Conservation (phyloP, 208 protist species). For the Strigomonas galati region DNA sequence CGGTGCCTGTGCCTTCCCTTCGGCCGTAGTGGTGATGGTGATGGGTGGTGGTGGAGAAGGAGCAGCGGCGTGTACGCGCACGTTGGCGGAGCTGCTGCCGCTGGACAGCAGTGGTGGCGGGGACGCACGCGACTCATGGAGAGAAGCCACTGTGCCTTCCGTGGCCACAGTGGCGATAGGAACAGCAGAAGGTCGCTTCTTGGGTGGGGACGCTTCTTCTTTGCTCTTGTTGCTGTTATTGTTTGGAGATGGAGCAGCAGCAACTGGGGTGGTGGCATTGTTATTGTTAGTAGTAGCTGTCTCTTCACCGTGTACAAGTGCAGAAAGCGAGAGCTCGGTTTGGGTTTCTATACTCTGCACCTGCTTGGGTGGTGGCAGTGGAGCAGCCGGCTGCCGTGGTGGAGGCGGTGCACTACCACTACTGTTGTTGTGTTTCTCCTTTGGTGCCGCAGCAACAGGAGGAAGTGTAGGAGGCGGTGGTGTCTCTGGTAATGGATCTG, state of each 20-base stretch:
- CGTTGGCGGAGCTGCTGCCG: too few relatives aligned
- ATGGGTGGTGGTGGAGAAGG: too few relatives aligned
- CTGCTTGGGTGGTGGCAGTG: background rate
- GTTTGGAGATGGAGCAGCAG: background rate
- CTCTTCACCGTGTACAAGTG: background rate
- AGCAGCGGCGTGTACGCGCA: too few relatives aligned
- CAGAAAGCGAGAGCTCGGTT: background rate
- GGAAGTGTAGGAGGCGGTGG: background rate
- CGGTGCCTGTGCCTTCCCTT: too few relatives aligned
- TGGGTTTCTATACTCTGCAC: background rate
- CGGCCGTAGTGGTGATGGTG: too few relatives aligned
- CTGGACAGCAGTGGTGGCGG: too few relatives aligned
- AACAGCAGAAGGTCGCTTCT: background rate
- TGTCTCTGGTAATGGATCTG: background rate
- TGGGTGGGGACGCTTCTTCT: background rate
- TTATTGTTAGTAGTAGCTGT: constrained; percentile 6
- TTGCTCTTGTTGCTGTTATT: background rate
- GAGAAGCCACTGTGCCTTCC: too few relatives aligned
- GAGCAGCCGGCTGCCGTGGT: too few relatives aligned
- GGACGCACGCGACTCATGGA: too few relatives aligned
- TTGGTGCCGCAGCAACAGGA: background rate
- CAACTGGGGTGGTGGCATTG: background rate
- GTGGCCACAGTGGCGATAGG: too few relatives aligned
- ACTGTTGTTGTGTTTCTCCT: too few relatives aligned
- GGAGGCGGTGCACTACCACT: too few relatives aligned